Evolutionary conservation across 345 rosid genomes (phyloP).

Genomic region (Linum lewisii): DNA sequence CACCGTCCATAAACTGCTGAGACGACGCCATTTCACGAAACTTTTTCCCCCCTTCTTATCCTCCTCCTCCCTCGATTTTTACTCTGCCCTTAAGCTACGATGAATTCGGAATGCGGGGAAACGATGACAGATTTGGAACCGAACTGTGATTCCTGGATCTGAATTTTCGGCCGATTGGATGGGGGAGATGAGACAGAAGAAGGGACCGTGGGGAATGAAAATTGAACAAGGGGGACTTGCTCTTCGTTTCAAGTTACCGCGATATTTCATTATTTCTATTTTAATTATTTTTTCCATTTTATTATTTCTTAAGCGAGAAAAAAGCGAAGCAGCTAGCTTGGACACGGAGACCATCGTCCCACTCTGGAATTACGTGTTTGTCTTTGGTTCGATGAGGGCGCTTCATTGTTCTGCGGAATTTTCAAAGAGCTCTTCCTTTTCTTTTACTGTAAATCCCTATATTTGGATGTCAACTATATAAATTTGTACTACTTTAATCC

Average conservation of each 20-base stretch:
- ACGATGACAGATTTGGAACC: background rate
- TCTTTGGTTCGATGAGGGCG: no score
- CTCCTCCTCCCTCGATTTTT: background rate
- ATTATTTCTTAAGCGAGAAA: background rate
- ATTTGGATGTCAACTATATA: no score
- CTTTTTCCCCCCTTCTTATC: no score
- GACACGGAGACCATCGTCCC: background rate
- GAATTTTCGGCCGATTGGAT: background rate
- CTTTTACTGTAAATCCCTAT: no score
- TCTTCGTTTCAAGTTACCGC: background rate
- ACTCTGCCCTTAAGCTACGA: background rate
- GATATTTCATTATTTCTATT: no score
- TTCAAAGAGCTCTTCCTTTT: no score
- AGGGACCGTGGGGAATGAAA: background rate
- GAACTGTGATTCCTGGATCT: background rate
- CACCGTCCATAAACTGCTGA: slow-evolving; percentile 56
- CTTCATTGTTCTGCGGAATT: no score
- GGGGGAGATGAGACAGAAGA: background rate
- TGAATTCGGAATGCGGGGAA: background rate
- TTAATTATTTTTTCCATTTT: no score
- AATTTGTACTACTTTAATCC: no score
- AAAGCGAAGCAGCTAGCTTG: background rate
- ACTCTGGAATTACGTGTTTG: background rate
- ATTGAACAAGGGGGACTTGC: background rate
- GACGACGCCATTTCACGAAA: slow-evolving; percentile 28